These are phyloP conservation scores for Plasmodium yoelii DNA, from an alignment of 169 alveolate species.

Conservation along the genomic window DNA sequence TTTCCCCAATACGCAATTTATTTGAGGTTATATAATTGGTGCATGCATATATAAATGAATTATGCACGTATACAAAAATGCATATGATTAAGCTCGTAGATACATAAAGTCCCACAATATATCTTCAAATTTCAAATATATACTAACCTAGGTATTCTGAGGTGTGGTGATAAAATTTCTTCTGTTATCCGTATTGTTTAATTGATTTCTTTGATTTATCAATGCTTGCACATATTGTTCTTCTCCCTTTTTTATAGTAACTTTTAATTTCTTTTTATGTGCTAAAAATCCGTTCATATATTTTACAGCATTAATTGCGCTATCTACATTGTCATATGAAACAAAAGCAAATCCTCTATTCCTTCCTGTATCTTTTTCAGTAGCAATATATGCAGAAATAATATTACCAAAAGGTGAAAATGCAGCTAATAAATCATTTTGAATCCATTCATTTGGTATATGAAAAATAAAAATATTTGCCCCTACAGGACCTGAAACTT, in stretches of 20 bases:
- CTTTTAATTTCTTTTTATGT: constrained; percentile 90
- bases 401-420: constrained; percentile 91
- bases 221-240: constrained; percentile 78
- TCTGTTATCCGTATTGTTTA: constrained; percentile 28
- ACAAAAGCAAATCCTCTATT: constrained; percentile 94
- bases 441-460: constrained; percentile 94
- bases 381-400: constrained; percentile 92
- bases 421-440: constrained; percentile 87
- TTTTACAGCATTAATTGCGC: constrained; percentile 93
- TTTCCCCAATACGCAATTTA: not conserved
- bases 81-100: not conserved
- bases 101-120: not conserved
- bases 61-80: constrained; percentile 5
- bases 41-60: not conserved
- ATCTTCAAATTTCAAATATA: not conserved
- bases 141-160: not conserved
- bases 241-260: constrained; percentile 91
- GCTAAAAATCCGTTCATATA: constrained; percentile 92
- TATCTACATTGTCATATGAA: constrained; percentile 89
- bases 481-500: constrained; percentile 91
- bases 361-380: constrained; percentile 91
- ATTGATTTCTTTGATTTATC: constrained; percentile 44
- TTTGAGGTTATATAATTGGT: not conserved
- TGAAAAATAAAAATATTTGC: constrained; percentile 94
- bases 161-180: constrained; percentile 36